These are phyloP conservation scores for Populus pruinosa DNA, from an alignment of 345 rosid genomes.

Conservation along the genomic window DNA sequence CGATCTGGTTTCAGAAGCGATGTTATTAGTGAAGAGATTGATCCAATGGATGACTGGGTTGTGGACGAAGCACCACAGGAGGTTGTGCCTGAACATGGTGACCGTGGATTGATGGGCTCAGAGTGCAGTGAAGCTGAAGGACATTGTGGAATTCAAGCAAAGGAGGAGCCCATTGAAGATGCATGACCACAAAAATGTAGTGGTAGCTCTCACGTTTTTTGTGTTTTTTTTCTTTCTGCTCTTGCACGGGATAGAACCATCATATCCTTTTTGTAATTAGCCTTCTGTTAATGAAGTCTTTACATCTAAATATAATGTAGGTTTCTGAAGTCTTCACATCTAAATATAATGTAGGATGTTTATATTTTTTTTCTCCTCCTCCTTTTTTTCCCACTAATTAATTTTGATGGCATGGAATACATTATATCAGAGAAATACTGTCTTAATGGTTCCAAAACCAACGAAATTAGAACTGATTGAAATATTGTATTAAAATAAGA, in stretches of 20 bases:
- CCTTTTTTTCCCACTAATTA: background rate
- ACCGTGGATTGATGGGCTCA: background rate
- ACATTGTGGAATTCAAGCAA: background rate
- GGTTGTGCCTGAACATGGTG: background rate
- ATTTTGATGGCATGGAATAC: background rate
- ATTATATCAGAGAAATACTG: too few species aligned
- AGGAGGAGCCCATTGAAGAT: background rate
- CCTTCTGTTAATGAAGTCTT: background rate
- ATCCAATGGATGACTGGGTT: conserved; percentile 26
- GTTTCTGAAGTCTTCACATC: background rate
- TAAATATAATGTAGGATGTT: background rate
- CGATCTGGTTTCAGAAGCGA: background rate
- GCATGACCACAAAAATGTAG: background rate
- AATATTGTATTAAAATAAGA: too few species aligned
- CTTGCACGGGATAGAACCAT: background rate
- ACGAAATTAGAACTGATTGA: too few species aligned
- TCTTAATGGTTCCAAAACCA: too few species aligned
- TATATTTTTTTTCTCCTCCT: background rate
- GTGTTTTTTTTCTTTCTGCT: background rate
- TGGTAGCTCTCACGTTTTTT: background rate
- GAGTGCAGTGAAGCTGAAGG: background rate
- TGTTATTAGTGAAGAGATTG: conserved; percentile 20
- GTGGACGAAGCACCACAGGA: background rate
- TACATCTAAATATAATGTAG: background rate
- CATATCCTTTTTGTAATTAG: background rate